Conservation (phyloP, 2,329 filamentous ascomycete species). For the Chaetomiaceae sp. region DNA sequence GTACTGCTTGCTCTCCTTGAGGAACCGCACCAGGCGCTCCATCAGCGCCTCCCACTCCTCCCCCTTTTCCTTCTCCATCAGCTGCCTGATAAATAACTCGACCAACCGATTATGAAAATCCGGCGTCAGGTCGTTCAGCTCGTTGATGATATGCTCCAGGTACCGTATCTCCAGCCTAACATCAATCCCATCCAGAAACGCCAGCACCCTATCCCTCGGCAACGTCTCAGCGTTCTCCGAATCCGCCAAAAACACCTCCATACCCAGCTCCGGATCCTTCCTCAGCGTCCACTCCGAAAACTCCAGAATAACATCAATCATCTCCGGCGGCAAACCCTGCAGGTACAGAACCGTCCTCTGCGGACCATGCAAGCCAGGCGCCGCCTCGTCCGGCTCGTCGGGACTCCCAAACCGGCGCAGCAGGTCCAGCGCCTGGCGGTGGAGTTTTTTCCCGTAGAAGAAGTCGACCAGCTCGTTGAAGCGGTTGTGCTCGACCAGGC, state of each 20-base stretch:
- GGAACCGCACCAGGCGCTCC: conserved; percentile 66
- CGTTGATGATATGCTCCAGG: conserved; percentile 83
- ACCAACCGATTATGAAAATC: conserved; percentile 85
- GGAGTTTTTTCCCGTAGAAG: conserved; percentile 89
- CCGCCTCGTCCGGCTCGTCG: conserved; percentile 45
- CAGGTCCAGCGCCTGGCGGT: conserved; percentile 78
- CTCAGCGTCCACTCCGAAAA: conserved; percentile 85
- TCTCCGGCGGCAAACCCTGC: conserved; percentile 79
- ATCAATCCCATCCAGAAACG: conserved; percentile 69
- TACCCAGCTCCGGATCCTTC: conserved; percentile 67
- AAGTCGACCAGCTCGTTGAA: conserved; percentile 98
- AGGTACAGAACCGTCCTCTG: conserved; percentile 82
- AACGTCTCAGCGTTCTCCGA: conserved; percentile 91
- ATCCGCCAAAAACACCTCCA: conserved; percentile 91
- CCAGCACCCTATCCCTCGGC: conserved; percentile 69
- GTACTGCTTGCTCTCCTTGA: conserved; percentile 74
- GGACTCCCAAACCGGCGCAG: conserved; percentile 74
- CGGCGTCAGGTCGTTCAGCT: conserved; percentile 77
- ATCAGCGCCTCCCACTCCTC: conserved; percentile 55
- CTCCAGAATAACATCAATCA: conserved; percentile 87
- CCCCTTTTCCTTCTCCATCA: conserved; percentile 37
- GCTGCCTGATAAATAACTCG: conserved; percentile 61
- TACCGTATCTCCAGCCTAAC: conserved; percentile 71
- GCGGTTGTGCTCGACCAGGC: conserved; percentile 78
- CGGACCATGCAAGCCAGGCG: conserved; percentile 67